Evolutionary conservation across 108 stramenopile species (phyloP), one percentile per base, ranked within the genome.

Genomic region (Cafeteria roenbergensis): DNA sequence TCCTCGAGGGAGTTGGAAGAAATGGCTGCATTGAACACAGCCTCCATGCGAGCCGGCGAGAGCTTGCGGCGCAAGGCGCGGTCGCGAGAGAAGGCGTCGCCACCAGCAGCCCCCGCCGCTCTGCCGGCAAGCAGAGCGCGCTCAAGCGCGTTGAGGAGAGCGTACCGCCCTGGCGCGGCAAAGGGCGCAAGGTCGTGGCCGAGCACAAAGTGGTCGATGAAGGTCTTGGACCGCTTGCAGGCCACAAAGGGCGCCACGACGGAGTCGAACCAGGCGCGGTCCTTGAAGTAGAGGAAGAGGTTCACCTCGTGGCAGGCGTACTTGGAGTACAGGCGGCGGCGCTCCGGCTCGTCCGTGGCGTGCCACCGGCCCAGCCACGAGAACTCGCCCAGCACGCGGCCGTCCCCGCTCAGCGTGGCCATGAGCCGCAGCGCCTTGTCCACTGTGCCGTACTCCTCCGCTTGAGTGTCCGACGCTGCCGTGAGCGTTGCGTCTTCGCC

Each of bases 221-320:
- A 32, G 24, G 22, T 28, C 59, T 37, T 61, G 34, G 59, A 8
- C 2, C 59, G 59, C 37, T 61, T 61, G 59, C 59, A 61, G 17
- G 8, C 20, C 22, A 61, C 17, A 21, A 22, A 38, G 24, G 59
- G 59, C 59, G 17, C 17, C 22, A 61, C 59, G 22, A 61, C 59
- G 24, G 21, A 22, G 37, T 61, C 59, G 37, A 61, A 61, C 20
- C 9, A 61, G 36, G 34, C 59, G 17, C 36, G 59, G 37, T 61
- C 59, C 37, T 27, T 12, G 21, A 35, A 22, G 37, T 37, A 61
- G 20, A 61, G 59, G 59, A 61, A 61, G 21, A 61, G n/a, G 59
- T 61, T 8, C 59, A 61, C 22, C 59, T 61, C 59, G 59, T 61
- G 34, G 37, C 59, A 61, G 2, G 59, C 59, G 37, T 37, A 61